phyloP scores from a whole-genome alignment of 2,329 filamentous ascomycete species.

The Verticillium nubilum region DNA sequence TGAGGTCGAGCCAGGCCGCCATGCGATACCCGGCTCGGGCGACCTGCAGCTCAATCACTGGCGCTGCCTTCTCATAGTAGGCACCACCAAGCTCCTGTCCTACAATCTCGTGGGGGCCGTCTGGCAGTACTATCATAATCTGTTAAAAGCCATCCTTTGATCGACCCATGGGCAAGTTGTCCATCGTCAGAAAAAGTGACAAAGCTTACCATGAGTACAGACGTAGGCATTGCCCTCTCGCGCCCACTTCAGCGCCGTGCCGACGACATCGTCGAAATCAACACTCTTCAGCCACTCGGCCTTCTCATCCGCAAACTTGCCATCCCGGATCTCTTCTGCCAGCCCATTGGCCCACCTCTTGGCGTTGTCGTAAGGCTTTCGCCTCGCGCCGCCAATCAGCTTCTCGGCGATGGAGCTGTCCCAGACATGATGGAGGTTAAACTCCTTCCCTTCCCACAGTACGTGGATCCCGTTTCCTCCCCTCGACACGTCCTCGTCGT shows the following conservation, averaged over 20 bases:
- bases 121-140: constrained; percentile 47
- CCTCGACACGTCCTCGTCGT: constrained; percentile 56
- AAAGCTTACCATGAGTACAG: constrained; percentile 51
- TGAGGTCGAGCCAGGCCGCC: constrained; percentile 61
- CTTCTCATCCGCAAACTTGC: constrained; percentile 46
- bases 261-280: constrained; percentile 45
- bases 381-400: constrained; percentile 48
- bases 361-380: constrained; percentile 45
- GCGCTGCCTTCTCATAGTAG: constrained; percentile 60
- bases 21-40: constrained; percentile 65
- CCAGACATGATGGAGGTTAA: constrained; percentile 71
- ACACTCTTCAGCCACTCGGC: constrained; percentile 52
- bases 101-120: constrained; percentile 52
- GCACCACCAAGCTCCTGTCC: constrained; percentile 55
- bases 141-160: background rate
- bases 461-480: constrained; percentile 68
- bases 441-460: constrained; percentile 47
- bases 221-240: constrained; percentile 57
- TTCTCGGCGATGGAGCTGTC: constrained; percentile 65
- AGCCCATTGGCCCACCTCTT: constrained; percentile 52
- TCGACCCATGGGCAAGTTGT: too few species aligned
- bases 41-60: constrained; percentile 59
- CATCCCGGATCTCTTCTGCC: constrained; percentile 45
- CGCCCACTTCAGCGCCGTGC: constrained; percentile 59
- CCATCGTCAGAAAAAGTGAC: background rate